Evolutionary conservation across 2,329 filamentous ascomycete genomes (phyloP), one percentile per base, ranked within the genome.

Genomic region (Aspergillus sp.): DNA sequence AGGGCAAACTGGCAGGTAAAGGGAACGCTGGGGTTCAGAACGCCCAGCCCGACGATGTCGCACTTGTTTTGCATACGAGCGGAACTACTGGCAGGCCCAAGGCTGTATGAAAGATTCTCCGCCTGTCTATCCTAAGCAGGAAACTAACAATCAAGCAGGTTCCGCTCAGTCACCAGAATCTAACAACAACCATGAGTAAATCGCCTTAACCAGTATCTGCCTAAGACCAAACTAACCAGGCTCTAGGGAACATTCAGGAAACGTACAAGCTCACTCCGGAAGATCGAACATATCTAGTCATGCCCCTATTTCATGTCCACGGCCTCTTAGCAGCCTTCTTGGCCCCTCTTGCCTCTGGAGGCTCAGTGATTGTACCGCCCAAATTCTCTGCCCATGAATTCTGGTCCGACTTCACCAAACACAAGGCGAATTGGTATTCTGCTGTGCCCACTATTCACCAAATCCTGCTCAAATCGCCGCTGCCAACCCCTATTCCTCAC

Each of bases 381-480:
- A 89, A 87, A 68, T 96, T 96, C 82, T 93, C 90, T 4, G 90
- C 91, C 8, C 83, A 84, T 1, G 87, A 90, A 18, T 96, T 96
- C 76, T 96, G 91, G 91, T 73, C 75, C 22, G 88, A 95, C 72
- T 95, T 95, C 68, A 81, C 81, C 64, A 79, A 81, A 5, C 81
- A 92, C 78, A 81, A 85, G 62, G 91, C 91, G 24, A 96, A 91
- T 72, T 96, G 91, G 91, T 96, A 95, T 76, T 95, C 91, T 0
- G 91, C 91, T 1, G 91, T 95, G n/a, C 91, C 91, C 1, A 96
- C 91, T 0, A 96, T 96, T 71, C 91, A 96, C 74, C 91, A 95
- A 70, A 93, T 96, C 67, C 81, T 96, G 4, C 85, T 96, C 57
- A 90, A 89, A 76, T 86, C 83, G 64, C 85, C 89, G 6, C 73